A percentile compares a stretch with the other conserved stretches of the same genome.
These are phyloP conservation scores for Plectosphaerella plurivora DNA, from an alignment of 2,329 filamentous ascomycete species.

Conservation along the genomic window DNA sequence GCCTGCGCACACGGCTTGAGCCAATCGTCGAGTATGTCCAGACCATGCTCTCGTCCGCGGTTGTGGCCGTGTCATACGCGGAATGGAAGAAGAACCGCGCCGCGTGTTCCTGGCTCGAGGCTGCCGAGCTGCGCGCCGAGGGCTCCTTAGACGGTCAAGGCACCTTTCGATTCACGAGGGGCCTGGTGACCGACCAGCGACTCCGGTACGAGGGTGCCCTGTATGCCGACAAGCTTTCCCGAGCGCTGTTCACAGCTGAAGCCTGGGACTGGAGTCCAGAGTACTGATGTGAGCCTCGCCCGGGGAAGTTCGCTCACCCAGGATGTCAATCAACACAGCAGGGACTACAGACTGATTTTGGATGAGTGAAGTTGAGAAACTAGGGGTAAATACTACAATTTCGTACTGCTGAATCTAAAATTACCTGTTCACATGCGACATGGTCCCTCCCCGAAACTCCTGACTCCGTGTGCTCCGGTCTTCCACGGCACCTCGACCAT, in stretches of 20 bases:
- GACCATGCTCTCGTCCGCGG: conserved; percentile 45
- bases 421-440: too few species aligned
- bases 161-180: conserved; percentile 46
- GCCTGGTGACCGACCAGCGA: conserved; percentile 44
- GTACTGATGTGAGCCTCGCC: conserved; percentile 3
- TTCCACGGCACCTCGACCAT: too few species aligned
- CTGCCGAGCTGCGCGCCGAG: conserved; percentile 10
- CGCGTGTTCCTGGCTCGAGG: conserved; percentile 34
- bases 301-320: too few species aligned
- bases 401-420: too few species aligned
- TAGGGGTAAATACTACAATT: too few species aligned
- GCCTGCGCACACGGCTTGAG: conserved; percentile 59
- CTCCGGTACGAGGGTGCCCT: conserved; percentile 44
- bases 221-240: conserved; percentile 46
- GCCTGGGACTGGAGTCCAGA: conserved; percentile 59
- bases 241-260: conserved; percentile 49
- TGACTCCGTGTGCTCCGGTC: too few species aligned
- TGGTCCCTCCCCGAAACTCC: too few species aligned
- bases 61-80: conserved; percentile 35
- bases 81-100: conserved; percentile 41
- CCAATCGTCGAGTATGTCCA: conserved; percentile 63
- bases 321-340: too few species aligned
- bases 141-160: not conserved
- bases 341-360: too few species aligned
- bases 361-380: too few species aligned